Percentiles rank a stretch among this genome's conserved stretches.
Evolutionary conservation across 768 basidiomycete species (phyloP).

Genomic region (Lepiota venenata): DNA sequence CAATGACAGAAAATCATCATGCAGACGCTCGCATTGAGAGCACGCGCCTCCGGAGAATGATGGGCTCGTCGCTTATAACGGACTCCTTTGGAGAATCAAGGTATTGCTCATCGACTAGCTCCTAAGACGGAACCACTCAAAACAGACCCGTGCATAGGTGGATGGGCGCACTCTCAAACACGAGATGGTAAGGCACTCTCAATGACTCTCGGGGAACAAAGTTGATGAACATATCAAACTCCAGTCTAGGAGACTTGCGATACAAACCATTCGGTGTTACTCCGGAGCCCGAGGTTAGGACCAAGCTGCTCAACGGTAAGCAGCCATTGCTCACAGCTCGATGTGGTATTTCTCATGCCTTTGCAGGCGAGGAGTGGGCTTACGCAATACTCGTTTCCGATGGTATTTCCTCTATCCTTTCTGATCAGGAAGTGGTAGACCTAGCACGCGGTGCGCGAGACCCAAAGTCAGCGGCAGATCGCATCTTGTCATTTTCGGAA

Average conservation of each 20-base stretch:
- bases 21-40: slow-evolving; percentile 90
- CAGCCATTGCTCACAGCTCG: not conserved
- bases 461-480: slow-evolving; percentile 79
- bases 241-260: slow-evolving; percentile 82
- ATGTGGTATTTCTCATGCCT: not conserved
- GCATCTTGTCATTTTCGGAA: slow-evolving; percentile 83
- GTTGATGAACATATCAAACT: not conserved
- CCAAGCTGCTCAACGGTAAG: slow-evolving; percentile 72
- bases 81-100: slow-evolving; percentile 94
- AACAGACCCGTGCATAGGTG: slow-evolving; percentile 47
- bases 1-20: slow-evolving; percentile 95
- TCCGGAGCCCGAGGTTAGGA: slow-evolving; percentile 85
- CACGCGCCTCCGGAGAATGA: slow-evolving; percentile 81
- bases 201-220: not conserved
- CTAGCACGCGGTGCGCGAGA: slow-evolving; percentile 68
- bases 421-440: slow-evolving; percentile 94
- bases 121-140: slow-evolving; percentile 7
- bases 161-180: slow-evolving; percentile 95
- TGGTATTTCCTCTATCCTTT: slow-evolving; percentile 86
- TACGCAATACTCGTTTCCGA: slow-evolving; percentile 91
- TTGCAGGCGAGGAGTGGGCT: slow-evolving; percentile 75
- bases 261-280: slow-evolving; percentile 92
- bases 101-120: slow-evolving; percentile 32
- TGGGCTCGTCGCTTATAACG: slow-evolving; percentile 84
- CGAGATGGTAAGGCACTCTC: slow-evolving; percentile 60